Conservation (phyloP, 345 rosid genomes). For the Acer campestre region DNA sequence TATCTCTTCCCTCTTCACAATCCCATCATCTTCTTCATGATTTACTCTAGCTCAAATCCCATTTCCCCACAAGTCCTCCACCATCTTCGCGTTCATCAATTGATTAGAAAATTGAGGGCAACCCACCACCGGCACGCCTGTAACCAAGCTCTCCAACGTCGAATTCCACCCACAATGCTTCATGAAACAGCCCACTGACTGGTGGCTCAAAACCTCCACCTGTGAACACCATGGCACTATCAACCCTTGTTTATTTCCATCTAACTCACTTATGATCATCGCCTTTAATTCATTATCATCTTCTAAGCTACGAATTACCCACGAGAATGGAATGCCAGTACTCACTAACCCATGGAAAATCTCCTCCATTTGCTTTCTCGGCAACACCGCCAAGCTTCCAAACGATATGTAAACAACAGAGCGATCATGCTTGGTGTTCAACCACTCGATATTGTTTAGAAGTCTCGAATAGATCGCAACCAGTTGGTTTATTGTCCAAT, state of each 20-base stretch:
- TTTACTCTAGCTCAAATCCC: constrained; percentile 27
- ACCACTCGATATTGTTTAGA: constrained; percentile 26
- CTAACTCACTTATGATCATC: constrained; percentile 8
- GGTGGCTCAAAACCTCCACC: constrained; percentile 43
- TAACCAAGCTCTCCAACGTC: constrained; percentile 34
- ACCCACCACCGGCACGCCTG: constrained; percentile 43
- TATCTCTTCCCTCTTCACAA: constrained; percentile 19
- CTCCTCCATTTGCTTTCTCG: constrained; percentile 36
- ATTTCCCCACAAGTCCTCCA: constrained; percentile 36
- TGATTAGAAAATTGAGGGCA: constrained; percentile 47
- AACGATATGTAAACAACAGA: constrained; percentile 46
- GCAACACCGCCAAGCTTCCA: constrained; percentile 34
- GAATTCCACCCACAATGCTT: constrained; percentile 58
- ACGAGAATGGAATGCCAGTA: constrained; percentile 29
- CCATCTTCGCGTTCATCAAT: constrained; percentile 36
- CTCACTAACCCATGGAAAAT: constrained; percentile 27
- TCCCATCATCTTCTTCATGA: constrained; percentile 16
- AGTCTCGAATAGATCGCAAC: constrained; percentile 9
- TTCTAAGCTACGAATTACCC: constrained; percentile 29
- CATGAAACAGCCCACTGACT: constrained; percentile 40
- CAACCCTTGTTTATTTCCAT: constrained; percentile 27
- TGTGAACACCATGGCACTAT: constrained; percentile 52
- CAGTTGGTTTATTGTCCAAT: neutral
- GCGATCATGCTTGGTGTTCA: constrained; percentile 20
- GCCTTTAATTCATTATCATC: constrained; percentile 10